Base-by-base conservation (phyloP, 2,329 filamentous ascomycete genomes). In the Pleomassaria siparia region DNA sequence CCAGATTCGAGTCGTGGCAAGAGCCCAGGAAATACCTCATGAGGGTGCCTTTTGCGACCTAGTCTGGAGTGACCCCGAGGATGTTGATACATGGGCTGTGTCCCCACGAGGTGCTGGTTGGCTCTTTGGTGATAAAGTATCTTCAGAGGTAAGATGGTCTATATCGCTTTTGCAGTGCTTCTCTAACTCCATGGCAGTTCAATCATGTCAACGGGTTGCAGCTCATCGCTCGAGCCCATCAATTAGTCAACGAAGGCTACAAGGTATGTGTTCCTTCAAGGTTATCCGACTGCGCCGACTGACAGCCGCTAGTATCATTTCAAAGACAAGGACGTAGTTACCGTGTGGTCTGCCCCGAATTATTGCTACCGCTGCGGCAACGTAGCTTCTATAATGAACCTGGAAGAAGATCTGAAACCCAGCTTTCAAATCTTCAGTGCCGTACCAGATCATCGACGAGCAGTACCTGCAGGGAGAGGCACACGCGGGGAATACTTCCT, bases 41-140 rank as follows among this genome's bases (percentile, higher is more conserved):
- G 94, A 99, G 71, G 94, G 94, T 11, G 91, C 94, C 44, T 97
- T 99, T 86, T 99, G 94, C 71, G 94, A 99, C 73, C 77, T 99
- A 46, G 82, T 99, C 46, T 99, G 94, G 94, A 96, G 90, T 59
- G 86, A 89, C 65, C 86, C 86, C 0, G 86, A 89, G 59, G 76
- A 79, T 30, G 82, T 87, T 49, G 83, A 86, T 52, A 86, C 83
- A 2, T 88, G 84, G 85, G 83, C 83, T 42, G 82, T 88, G 36
- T 85, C 82, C 54, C 84, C 84, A 21, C 74, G 84, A 72, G 84
- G 84, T 55, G 84, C 84, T 42, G 86, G 85, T 51, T 86, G 82
- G 82, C 66, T 85, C 2, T 86, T 86, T 59, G 83, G 83, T 39
- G 85, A 88, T 64, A 87, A 88, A 63, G 85, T 89, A 20, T 84